phyloP scores from a whole-genome alignment of 106 monocot genomes.

The Xerophyta viscosa region DNA sequence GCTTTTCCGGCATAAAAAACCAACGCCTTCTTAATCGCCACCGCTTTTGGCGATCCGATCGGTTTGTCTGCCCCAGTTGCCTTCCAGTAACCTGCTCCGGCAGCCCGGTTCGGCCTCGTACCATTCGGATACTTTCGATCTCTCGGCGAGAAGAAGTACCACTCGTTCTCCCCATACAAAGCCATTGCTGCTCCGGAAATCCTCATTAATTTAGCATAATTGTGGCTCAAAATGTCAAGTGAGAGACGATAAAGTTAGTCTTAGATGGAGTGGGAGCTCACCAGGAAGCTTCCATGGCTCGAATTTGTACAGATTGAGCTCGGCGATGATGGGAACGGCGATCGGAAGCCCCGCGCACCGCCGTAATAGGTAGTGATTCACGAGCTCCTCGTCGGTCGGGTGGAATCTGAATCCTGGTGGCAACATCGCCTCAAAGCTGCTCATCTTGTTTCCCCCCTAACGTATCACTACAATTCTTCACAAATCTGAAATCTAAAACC shows the following conservation, averaged over 20 bases:
- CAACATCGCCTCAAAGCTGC: constrained; percentile 33
- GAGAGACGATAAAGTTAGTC: not conserved
- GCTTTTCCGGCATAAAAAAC: constrained; percentile 85
- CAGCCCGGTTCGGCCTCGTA: constrained; percentile 71
- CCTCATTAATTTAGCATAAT: not conserved
- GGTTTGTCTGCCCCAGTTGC: constrained; percentile 93
- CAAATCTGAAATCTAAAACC: not conserved
- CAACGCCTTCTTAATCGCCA: constrained; percentile 86
- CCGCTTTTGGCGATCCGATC: constrained; percentile 41
- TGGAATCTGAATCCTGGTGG: constrained; percentile 88
- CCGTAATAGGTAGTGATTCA: constrained; percentile 72
- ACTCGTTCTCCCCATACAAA: constrained; percentile 71
- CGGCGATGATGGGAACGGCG: constrained; percentile 43
- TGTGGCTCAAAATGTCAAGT: not conserved
- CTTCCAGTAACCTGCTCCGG: constrained; percentile 81
- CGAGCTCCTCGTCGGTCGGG: constrained; percentile 79
- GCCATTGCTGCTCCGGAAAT: constrained; percentile 30
- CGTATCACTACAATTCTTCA: not conserved
- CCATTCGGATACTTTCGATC: constrained; percentile 87
- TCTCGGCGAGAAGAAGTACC: constrained; percentile 92
- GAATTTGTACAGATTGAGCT: constrained; percentile 57
- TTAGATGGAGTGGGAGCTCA: not conserved
- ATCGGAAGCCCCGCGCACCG: constrained; percentile 43
- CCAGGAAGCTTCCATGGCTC: constrained; percentile 72
- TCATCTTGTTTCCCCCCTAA: constrained; percentile 10